These are phyloP conservation scores for Breynia disticha DNA, from an alignment of 441 rosid species.

Conservation along the genomic window DNA sequence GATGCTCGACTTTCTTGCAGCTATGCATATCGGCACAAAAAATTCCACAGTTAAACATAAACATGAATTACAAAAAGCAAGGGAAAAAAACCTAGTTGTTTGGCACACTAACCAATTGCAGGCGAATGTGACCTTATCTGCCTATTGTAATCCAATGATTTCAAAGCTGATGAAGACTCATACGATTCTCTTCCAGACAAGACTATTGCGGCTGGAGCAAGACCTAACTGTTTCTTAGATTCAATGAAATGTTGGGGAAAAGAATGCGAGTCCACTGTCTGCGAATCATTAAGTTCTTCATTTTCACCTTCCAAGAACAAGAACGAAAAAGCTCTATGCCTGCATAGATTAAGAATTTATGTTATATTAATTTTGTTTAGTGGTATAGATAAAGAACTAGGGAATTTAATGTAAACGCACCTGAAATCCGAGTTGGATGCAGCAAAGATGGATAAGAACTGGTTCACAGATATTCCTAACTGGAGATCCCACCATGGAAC, in stretches of 20 bases:
- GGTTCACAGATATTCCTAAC: slow-evolving; percentile 73
- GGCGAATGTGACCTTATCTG: slow-evolving; percentile 41
- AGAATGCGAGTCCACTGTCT: slow-evolving; percentile 63
- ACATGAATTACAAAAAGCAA: neutral
- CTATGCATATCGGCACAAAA: slow-evolving; percentile 16
- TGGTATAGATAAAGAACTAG: slow-evolving; percentile 2
- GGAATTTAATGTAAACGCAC: slow-evolving; percentile 19
- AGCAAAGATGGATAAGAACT: slow-evolving; percentile 73
- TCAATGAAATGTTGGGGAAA: slow-evolving; percentile 75
- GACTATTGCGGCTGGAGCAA: slow-evolving; percentile 81
- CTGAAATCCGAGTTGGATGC: slow-evolving; percentile 82
- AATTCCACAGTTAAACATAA: neutral
- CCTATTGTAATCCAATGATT: slow-evolving; percentile 53
- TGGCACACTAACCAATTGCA: slow-evolving; percentile 38
- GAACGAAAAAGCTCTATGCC: slow-evolving; percentile 79
- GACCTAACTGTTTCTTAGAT: slow-evolving; percentile 53
- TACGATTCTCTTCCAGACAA: slow-evolving; percentile 40
- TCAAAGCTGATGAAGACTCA: slow-evolving; percentile 48
- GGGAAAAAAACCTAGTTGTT: neutral
- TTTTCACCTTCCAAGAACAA: slow-evolving; percentile 69
- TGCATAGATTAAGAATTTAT: slow-evolving; percentile 18
- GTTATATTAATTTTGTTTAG: slow-evolving; percentile 2
- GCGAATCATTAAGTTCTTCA: slow-evolving; percentile 65
- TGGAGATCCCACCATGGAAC: slow-evolving; percentile 98
- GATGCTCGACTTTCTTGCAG: slow-evolving; percentile 30